Evolutionary conservation across 2,329 filamentous ascomycete genomes (phyloP).

Genomic region (Trichoderma koningiopsis): DNA sequence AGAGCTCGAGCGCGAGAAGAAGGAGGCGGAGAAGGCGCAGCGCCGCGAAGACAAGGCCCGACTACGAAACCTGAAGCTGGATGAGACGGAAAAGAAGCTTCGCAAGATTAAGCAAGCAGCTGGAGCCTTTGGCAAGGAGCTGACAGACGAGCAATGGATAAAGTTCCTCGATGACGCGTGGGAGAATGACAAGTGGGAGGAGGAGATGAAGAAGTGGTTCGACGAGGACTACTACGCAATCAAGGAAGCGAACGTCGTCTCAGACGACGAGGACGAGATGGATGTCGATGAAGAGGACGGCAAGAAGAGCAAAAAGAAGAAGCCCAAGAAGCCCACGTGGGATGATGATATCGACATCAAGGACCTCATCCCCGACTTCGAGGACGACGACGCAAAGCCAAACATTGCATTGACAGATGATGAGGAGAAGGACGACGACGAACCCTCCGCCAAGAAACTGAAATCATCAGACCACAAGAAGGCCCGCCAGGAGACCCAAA

Average conservation of each 20-base stretch:
- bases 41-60: slow-evolving; percentile 80
- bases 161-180: slow-evolving; percentile 84
- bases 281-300: slow-evolving; percentile 62
- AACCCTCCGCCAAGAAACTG: slow-evolving; percentile 58
- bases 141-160: slow-evolving; percentile 78
- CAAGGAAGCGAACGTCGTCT: slow-evolving; percentile 66
- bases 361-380: slow-evolving; percentile 84
- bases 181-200: slow-evolving; percentile 87
- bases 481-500: slow-evolving; percentile 61
- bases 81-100: slow-evolving; percentile 86
- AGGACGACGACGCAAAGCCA: slow-evolving; percentile 61
- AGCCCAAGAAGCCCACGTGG: slow-evolving; percentile 69
- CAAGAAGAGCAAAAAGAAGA: slow-evolving; percentile 46
- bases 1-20: slow-evolving; percentile 74
- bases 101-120: slow-evolving; percentile 87
- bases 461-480: slow-evolving; percentile 63
- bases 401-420: slow-evolving; percentile 56
- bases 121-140: slow-evolving; percentile 68
- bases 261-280: slow-evolving; percentile 64
- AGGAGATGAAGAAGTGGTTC: slow-evolving; percentile 85
- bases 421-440: slow-evolving; percentile 46
- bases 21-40: slow-evolving; percentile 76
- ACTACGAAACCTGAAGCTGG: slow-evolving; percentile 83
- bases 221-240: slow-evolving; percentile 88
- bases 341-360: slow-evolving; percentile 98